phyloP scores from a whole-genome alignment of 2,329 filamentous ascomycete species.

The Stagonosporopsis chrysanthemi region DNA sequence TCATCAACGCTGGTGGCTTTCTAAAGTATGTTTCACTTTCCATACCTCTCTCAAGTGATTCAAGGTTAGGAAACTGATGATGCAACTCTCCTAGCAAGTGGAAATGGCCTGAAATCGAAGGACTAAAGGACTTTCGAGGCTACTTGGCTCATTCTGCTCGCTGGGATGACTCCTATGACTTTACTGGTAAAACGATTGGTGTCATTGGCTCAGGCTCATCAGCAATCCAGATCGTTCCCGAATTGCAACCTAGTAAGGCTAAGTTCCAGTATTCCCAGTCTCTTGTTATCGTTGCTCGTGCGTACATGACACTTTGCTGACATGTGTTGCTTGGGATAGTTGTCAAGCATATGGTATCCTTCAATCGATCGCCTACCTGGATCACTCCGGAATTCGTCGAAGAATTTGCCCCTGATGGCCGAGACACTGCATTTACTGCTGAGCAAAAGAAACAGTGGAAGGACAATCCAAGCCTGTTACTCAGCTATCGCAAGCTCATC shows the following conservation, averaged over 20 bases:
- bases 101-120: not conserved
- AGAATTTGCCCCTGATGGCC: not conserved
- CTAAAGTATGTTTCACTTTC: too few species aligned
- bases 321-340: too few species aligned
- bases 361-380: not conserved
- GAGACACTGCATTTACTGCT: not conserved
- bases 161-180: not conserved
- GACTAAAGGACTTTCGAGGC: not conserved
- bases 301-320: too few species aligned
- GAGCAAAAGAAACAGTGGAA: not conserved
- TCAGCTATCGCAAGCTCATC: not conserved
- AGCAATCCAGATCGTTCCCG: not conserved
- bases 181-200: not conserved
- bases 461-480: not conserved
- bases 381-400: not conserved
- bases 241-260: not conserved
- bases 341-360: not conserved
- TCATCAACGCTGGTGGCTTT: slow-evolving; percentile 1
- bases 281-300: too few species aligned
- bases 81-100: not conserved
- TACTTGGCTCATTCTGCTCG: not conserved
- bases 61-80: too few species aligned
- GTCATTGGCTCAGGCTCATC: not conserved
- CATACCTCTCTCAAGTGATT: too few species aligned
- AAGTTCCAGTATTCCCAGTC: too few species aligned